A percentile compares a stretch with the other conserved stretches of the same genome.
phyloP scores from a whole-genome alignment of 768 basidiomycete species.

The Myochromella boudieri region DNA sequence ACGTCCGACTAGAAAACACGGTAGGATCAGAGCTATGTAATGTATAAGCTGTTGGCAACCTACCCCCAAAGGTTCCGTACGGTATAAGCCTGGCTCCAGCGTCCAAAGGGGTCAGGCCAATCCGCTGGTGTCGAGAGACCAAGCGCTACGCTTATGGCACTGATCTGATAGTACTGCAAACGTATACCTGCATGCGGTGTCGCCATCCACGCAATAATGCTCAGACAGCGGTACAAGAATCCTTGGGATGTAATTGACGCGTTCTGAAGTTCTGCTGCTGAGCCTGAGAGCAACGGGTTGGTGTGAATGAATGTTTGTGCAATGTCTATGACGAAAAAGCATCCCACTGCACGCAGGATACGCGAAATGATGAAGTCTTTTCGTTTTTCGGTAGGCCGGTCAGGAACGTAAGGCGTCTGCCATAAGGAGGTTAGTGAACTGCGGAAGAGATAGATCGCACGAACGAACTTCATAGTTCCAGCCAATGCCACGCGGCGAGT shows the following conservation, averaged over 20 bases:
- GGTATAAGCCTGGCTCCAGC: conserved; percentile 27
- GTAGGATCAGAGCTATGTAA: too few relatives aligned
- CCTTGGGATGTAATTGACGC: conserved; percentile 15
- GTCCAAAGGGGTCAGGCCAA: conserved; percentile 29
- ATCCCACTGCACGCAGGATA: conserved; percentile 13
- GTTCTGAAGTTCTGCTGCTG: conserved; percentile 2
- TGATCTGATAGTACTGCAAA: conserved; percentile 12
- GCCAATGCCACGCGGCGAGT: conserved; percentile 18
- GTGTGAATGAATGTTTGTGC: conserved; percentile 18
- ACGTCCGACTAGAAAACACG: too few relatives aligned
- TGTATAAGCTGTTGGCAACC: too few relatives aligned
- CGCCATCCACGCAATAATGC: too few relatives aligned
- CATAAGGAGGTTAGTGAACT: conserved; percentile 3
- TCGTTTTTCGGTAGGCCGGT: too few relatives aligned
- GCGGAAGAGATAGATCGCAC: background rate
- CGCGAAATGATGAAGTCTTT: too few relatives aligned
- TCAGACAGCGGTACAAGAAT: too few relatives aligned
- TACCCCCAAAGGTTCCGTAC: conserved; percentile 31
- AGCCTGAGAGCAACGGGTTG: conserved; percentile 14
- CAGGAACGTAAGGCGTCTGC: too few relatives aligned
- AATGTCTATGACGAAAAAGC: conserved; percentile 17
- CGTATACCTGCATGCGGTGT: conserved; percentile 6
- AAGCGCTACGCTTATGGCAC: conserved; percentile 10
- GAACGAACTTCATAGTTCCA: conserved; percentile 19
- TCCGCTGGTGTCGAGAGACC: conserved; percentile 17